A percentile compares a stretch with the other conserved stretches of the same genome.
These are phyloP conservation scores for Arthrocladium fulminans DNA, from an alignment of 2,329 filamentous ascomycete genomes.

Conservation along the genomic window DNA sequence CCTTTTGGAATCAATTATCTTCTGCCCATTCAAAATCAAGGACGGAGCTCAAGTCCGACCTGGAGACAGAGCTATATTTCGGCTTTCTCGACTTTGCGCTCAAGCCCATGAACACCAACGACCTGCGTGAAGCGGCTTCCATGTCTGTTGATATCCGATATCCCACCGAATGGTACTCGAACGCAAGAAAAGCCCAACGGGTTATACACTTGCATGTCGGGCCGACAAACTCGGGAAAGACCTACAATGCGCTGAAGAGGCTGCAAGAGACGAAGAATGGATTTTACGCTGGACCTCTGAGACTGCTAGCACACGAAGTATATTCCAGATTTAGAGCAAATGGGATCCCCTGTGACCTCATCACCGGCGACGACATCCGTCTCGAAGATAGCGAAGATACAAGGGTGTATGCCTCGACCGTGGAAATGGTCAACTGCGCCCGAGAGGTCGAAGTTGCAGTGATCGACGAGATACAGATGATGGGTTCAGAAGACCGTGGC, in stretches of 20 bases:
- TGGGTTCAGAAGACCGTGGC: conserved; percentile 67
- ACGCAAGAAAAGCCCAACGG: conserved; percentile 67
- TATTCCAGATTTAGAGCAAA: conserved; percentile 76
- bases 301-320: conserved; percentile 88
- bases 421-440: conserved; percentile 70
- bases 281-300: conserved; percentile 82
- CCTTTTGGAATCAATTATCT: background rate
- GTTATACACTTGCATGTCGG: conserved; percentile 89
- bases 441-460: conserved; percentile 72
- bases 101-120: conserved; percentile 6
- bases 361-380: conserved; percentile 86
- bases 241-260: conserved; percentile 81
- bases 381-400: conserved; percentile 49
- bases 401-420: conserved; percentile 71
- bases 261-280: conserved; percentile 68
- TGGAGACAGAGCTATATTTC: conserved; percentile 16
- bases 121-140: conserved; percentile 1
- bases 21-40: conserved; percentile 1
- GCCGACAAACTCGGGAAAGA: conserved; percentile 96
- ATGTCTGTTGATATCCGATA: conserved; percentile 49
- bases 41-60: conserved; percentile 11
- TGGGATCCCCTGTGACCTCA: conserved; percentile 64
- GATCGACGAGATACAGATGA: conserved; percentile 99
- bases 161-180: conserved; percentile 86
- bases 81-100: conserved; percentile 21